Conservation (phyloP, 495 filamentous ascomycete genomes). For the Neurospora sp. region DNA sequence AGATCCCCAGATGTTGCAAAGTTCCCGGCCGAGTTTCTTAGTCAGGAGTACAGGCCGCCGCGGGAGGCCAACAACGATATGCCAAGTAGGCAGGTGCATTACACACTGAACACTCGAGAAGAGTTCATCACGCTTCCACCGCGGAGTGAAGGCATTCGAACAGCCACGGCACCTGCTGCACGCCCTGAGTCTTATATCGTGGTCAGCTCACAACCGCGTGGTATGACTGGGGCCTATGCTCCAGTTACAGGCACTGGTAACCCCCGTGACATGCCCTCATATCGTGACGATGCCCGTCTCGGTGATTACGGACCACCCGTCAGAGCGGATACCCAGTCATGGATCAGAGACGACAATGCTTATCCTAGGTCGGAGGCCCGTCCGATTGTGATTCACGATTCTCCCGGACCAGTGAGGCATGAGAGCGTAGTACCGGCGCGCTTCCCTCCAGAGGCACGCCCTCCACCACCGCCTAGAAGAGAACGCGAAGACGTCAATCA, state of each 20-base stretch:
- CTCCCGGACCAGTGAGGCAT: background rate
- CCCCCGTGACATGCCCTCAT: background rate
- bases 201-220: conserved; percentile 3
- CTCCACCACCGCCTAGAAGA: background rate
- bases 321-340: conserved; percentile 12
- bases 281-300: conserved; percentile 2
- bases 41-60: background rate
- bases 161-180: background rate
- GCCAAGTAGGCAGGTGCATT: background rate
- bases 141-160: conserved; percentile 5
- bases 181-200: background rate
- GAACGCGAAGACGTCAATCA: background rate
- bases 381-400: conserved; percentile 18
- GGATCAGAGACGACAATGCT: conserved; percentile 11
- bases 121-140: conserved; percentile 20
- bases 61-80: background rate
- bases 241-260: background rate
- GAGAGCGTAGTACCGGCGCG: background rate
- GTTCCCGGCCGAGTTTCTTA: conserved; percentile 3
- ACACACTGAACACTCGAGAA: conserved; percentile 1
- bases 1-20: conserved; percentile 15
- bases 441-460: background rate
- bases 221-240: background rate
- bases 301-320: conserved; percentile 2
- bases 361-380: conserved; percentile 16